Evolutionary conservation across 169 alveolate genomes (phyloP).

Genomic region (Cryptosporidium ryanae): DNA sequence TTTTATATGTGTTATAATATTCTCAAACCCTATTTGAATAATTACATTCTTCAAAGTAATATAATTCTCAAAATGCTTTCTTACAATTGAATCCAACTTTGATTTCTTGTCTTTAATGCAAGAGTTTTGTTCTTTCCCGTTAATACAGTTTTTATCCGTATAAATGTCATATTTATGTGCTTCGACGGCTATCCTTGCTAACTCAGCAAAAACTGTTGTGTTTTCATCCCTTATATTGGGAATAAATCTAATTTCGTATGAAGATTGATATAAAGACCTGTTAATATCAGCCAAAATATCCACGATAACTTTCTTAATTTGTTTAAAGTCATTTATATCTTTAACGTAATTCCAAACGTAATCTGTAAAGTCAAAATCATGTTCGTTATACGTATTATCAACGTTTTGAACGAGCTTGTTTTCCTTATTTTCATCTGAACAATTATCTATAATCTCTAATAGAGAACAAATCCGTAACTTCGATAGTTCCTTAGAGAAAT

Average conservation of each 20-base stretch:
- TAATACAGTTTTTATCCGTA: background rate
- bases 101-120: background rate
- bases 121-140: background rate
- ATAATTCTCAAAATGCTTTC: constrained; percentile 30
- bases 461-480: constrained; percentile 40
- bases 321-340: background rate
- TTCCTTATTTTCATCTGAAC: constrained; percentile 4
- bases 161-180: background rate
- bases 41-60: constrained; percentile 1
- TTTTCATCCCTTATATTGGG: constrained; percentile 42
- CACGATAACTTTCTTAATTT: background rate
- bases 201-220: constrained; percentile 11
- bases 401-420: background rate
- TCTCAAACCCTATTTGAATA: constrained; percentile 63
- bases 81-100: constrained; percentile 27
- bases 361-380: constrained; percentile 31
- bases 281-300: constrained; percentile 21
- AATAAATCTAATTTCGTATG: constrained; percentile 6
- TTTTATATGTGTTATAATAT: constrained; percentile 39
- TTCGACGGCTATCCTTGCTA: constrained; percentile 17
- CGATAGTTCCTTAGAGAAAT: constrained; percentile 17
- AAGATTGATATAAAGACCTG: constrained; percentile 1
- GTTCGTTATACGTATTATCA: background rate
- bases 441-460: background rate
- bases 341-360: constrained; percentile 27